Conservation (phyloP, 768 basidiomycete species). For the Coprinopsis sp. region DNA sequence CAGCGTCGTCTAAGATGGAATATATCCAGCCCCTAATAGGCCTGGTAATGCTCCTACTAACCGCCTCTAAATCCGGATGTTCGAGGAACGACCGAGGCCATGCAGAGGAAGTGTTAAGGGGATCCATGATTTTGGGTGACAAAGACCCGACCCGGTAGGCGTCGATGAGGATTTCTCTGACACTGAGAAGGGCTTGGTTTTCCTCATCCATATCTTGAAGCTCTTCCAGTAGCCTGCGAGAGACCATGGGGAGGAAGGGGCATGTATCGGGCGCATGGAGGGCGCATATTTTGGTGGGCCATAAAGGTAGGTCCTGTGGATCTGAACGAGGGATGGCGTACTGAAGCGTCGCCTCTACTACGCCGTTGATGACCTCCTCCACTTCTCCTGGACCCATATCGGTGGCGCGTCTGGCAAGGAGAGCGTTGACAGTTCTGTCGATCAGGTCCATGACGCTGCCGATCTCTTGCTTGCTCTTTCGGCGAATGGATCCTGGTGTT, state of each 20-base stretch:
- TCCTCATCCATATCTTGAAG: slow-evolving; percentile 25
- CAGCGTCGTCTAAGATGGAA: slow-evolving; percentile 60
- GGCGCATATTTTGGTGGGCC: slow-evolving; percentile 55
- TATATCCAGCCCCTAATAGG: slow-evolving; percentile 64
- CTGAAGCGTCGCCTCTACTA: slow-evolving; percentile 71
- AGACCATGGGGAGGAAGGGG: slow-evolving; percentile 49
- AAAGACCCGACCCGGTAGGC: slow-evolving; percentile 62
- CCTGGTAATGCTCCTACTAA: slow-evolving; percentile 56
- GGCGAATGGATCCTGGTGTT: slow-evolving; percentile 42
- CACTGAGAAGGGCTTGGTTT: slow-evolving; percentile 29
- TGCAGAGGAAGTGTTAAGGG: slow-evolving; percentile 55
- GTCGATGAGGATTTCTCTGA: slow-evolving; percentile 50
- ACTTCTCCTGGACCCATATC: slow-evolving; percentile 59
- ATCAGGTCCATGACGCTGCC: slow-evolving; percentile 77
- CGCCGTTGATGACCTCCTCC: slow-evolving; percentile 57
- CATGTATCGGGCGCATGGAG: slow-evolving; percentile 58
- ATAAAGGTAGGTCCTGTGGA: slow-evolving; percentile 36
- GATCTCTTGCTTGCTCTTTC: slow-evolving; percentile 50
- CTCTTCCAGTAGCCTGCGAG: slow-evolving; percentile 36
- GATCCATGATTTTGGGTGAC: slow-evolving; percentile 53
- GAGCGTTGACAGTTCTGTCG: slow-evolving; percentile 55
- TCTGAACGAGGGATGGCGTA: slow-evolving; percentile 68
- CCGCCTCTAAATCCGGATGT: slow-evolving; percentile 68
- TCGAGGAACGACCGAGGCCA: slow-evolving; percentile 78
- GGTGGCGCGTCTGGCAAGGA: slow-evolving; percentile 41